These are phyloP conservation scores for Lasiosphaeria miniovina DNA, from an alignment of 495 filamentous ascomycete genomes.

Conservation along the genomic window DNA sequence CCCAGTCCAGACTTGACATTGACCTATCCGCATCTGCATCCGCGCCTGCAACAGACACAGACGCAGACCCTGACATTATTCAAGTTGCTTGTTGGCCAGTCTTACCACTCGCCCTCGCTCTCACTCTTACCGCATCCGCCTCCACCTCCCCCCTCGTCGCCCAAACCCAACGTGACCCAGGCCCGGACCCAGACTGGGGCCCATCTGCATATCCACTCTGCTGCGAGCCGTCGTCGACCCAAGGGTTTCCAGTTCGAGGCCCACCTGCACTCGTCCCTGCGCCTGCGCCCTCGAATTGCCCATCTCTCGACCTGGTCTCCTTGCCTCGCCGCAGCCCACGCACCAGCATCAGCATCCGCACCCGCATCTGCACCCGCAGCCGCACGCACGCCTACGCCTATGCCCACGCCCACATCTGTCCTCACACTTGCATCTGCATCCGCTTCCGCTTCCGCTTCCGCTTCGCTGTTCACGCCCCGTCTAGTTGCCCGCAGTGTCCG, in stretches of 20 bases:
- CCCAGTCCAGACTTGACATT: too few relatives aligned
- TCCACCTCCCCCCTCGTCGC: neutral
- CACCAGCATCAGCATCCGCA: neutral
- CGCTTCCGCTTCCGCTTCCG: neutral
- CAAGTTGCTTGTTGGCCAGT: too few relatives aligned
- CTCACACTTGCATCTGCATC: too few relatives aligned
- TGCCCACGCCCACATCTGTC: too few relatives aligned
- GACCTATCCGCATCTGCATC: too few relatives aligned
- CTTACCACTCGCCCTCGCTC: too few relatives aligned
- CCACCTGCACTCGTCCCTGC: neutral
- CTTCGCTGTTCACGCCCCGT: neutral
- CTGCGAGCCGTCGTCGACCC: too few relatives aligned
- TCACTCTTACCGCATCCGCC: neutral
- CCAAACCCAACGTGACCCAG: neutral
- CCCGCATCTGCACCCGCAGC: neutral
- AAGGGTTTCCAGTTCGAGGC: neutral
- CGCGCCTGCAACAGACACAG: too few relatives aligned
- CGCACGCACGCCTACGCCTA: too few relatives aligned
- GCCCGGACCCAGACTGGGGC: neutral
- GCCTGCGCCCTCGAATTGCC: neutral
- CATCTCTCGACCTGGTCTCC: constrained; percentile 10
- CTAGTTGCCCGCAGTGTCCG: constrained; percentile 1
- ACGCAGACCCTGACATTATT: too few relatives aligned
- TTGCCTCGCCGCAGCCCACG: too few relatives aligned
- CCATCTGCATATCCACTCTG: too few relatives aligned